Percentiles rank a stretch among this genome's conserved stretches.
Evolutionary conservation across 1,284 basidiomycete genomes (phyloP).

Genomic region (Pseudozyma flocculosa): DNA sequence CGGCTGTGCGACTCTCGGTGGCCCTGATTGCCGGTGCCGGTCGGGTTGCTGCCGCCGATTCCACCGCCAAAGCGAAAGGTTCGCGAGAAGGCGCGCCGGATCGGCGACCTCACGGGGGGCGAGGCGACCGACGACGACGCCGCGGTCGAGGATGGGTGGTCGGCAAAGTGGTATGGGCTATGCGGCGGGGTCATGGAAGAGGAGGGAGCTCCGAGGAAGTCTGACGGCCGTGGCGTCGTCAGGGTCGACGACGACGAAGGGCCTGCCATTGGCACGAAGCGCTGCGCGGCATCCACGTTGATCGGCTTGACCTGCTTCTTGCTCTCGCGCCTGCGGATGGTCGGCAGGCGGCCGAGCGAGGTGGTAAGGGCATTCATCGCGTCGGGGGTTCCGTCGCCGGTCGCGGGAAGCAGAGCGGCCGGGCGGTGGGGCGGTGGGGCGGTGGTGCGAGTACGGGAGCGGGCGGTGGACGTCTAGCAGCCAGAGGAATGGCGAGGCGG

Average conservation of each 20-base stretch:
- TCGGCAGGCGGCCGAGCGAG: neutral
- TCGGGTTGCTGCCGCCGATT: slow-evolving; percentile 7
- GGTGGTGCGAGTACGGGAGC: too few relatives aligned
- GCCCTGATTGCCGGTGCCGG: neutral
- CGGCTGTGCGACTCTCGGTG: slow-evolving; percentile 1
- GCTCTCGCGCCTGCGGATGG: neutral
- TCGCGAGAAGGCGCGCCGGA: slow-evolving; percentile 17
- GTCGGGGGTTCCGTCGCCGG: too few relatives aligned
- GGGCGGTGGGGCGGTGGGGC: too few relatives aligned
- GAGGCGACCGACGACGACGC: slow-evolving; percentile 1
- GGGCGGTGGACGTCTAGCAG: too few relatives aligned
- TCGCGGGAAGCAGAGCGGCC: too few relatives aligned
- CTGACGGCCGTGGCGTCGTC: slow-evolving; percentile 12
- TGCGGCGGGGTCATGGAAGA: slow-evolving; percentile 21
- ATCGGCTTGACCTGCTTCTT: slow-evolving; percentile 13
- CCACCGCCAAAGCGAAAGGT: slow-evolving; percentile 14
- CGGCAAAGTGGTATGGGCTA: slow-evolving; percentile 8
- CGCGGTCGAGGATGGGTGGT: slow-evolving; percentile 4
- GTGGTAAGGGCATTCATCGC: slow-evolving; percentile 1
- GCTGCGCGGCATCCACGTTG: slow-evolving; percentile 26
- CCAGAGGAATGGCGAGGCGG: too few relatives aligned
- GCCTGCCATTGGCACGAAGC: slow-evolving; percentile 6
- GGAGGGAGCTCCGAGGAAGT: slow-evolving; percentile 9
- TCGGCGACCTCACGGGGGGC: slow-evolving; percentile 8
- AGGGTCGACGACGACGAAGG: slow-evolving; percentile 22